Evolutionary conservation across 768 basidiomycete species (phyloP).

Genomic region (Favolaschia claudopus): DNA sequence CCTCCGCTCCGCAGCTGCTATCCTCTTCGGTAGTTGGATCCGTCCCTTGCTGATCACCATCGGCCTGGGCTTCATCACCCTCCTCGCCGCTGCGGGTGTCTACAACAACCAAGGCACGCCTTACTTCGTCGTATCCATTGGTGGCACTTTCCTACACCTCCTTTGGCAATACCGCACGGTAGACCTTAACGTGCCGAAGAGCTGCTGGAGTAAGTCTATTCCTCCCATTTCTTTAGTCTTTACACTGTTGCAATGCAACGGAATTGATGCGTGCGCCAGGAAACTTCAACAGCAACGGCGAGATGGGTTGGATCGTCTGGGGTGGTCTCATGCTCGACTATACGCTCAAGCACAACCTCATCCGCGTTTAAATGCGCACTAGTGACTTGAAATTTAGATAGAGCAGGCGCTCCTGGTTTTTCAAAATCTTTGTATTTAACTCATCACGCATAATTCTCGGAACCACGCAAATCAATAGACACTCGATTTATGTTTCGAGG

Average conservation of each 20-base stretch:
- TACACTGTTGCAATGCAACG: no score
- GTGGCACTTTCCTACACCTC: slow-evolving; percentile 52
- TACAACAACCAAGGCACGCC: slow-evolving; percentile 58
- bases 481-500: no score
- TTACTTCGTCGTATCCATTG: slow-evolving; percentile 56
- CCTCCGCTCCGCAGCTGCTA: no score
- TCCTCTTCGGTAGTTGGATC: slow-evolving; percentile 54
- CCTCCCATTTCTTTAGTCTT: no score
- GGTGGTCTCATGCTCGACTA: slow-evolving; percentile 28
- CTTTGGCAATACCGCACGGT: slow-evolving; percentile 57
- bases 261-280: not conserved
- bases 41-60: slow-evolving; percentile 51
- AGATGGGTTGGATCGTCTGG: slow-evolving; percentile 28
- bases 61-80: slow-evolving; percentile 47
- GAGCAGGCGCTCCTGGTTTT: no score
- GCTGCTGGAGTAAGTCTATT: slow-evolving; percentile 53
- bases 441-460: no score
- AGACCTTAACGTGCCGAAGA: slow-evolving; percentile 50
- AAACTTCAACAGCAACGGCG: slow-evolving; percentile 28
- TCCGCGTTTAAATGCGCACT: no score
- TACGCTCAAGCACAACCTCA: no score
- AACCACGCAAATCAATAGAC: no score
- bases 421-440: no score
- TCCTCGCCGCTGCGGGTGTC: slow-evolving; percentile 61
- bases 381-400: no score